Percentiles rank a stretch among this genome's conserved stretches.
Evolutionary conservation across 73 alveolate genomes (phyloP).

Genomic region (Breviolum minutum): DNA sequence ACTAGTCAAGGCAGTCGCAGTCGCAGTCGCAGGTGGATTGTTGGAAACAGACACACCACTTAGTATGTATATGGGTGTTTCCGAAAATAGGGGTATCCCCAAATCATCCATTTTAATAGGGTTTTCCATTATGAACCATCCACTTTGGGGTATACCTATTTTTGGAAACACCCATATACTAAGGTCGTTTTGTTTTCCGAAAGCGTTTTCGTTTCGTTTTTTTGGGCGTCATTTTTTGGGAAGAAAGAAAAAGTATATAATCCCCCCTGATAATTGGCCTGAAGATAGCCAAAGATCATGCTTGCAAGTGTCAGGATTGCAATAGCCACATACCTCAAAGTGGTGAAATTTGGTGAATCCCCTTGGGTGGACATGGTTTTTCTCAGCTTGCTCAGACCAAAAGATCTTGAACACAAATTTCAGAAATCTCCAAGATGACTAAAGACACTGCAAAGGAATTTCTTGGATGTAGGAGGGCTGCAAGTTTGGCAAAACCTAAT

Average conservation of each 20-base stretch:
- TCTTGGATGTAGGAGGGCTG: too few relatives aligned
- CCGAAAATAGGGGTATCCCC: too few relatives aligned
- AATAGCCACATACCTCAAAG: conserved; percentile 77
- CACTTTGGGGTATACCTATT: too few relatives aligned
- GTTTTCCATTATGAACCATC: too few relatives aligned
- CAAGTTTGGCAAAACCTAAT: too few relatives aligned
- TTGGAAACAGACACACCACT: too few relatives aligned
- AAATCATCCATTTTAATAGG: too few relatives aligned
- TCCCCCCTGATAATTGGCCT: background rate
- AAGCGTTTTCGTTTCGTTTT: background rate
- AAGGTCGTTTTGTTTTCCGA: too few relatives aligned
- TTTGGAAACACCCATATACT: too few relatives aligned
- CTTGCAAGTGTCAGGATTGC: conserved; percentile 85
- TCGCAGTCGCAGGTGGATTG: too few relatives aligned
- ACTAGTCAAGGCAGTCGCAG: background rate
- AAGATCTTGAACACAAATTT: background rate
- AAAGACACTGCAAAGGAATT: too few relatives aligned
- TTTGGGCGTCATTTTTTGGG: background rate
- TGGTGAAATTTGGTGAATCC: background rate
- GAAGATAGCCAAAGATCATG: conserved; percentile 89
- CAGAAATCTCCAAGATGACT: background rate
- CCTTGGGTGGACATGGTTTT: background rate
- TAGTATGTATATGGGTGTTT: background rate
- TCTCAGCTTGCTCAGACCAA: background rate
- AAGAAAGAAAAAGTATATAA: background rate